Percentiles rank a stretch among this genome's conserved stretches.
phyloP scores from a whole-genome alignment of 495 filamentous ascomycete genomes.

The Penicillium tannophilum region DNA sequence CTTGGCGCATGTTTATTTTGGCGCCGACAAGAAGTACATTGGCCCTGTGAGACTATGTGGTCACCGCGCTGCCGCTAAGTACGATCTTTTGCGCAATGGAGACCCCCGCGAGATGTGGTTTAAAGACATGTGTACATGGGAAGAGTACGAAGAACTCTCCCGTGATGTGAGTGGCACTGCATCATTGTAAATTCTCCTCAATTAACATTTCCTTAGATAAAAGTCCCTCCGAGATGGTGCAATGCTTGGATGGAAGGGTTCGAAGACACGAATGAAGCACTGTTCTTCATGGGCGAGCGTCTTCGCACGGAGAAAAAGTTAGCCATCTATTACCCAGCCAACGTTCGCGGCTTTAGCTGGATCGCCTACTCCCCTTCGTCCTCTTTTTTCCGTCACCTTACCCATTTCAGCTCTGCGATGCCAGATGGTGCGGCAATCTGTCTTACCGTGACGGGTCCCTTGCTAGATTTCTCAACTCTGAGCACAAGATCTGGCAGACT shows the following conservation, averaged over 20 bases:
- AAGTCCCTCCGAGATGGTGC: constrained; percentile 6
- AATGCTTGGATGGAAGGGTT: constrained; percentile 44
- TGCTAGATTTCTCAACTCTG: constrained; percentile 10
- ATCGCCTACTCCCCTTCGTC: constrained; percentile 35
- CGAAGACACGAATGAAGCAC: constrained; percentile 29
- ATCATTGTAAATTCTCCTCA: not conserved
- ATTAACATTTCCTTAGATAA: constrained; percentile 9
- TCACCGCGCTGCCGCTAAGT: constrained; percentile 15
- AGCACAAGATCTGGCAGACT: not conserved
- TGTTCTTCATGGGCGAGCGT: constrained; percentile 30
- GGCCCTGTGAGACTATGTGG: constrained; percentile 47
- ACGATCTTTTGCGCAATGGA: constrained; percentile 19
- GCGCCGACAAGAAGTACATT: constrained; percentile 33
- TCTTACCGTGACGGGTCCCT: constrained; percentile 24
- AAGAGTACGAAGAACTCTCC: constrained; percentile 35
- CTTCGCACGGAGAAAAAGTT: constrained; percentile 30
- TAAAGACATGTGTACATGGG: constrained; percentile 36
- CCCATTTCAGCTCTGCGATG: not conserved
- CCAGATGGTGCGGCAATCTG: constrained; percentile 22
- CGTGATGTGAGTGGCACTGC: constrained; percentile 26
- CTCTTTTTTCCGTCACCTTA: constrained; percentile 26
- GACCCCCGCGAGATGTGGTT: constrained; percentile 39
- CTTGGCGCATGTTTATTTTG: constrained; percentile 36
- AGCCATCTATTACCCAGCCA: constrained; percentile 24
- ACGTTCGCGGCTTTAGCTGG: constrained; percentile 6